Base-by-base conservation (phyloP, 2,329 filamentous ascomycete species). In the Trichoderma sp. region DNA sequence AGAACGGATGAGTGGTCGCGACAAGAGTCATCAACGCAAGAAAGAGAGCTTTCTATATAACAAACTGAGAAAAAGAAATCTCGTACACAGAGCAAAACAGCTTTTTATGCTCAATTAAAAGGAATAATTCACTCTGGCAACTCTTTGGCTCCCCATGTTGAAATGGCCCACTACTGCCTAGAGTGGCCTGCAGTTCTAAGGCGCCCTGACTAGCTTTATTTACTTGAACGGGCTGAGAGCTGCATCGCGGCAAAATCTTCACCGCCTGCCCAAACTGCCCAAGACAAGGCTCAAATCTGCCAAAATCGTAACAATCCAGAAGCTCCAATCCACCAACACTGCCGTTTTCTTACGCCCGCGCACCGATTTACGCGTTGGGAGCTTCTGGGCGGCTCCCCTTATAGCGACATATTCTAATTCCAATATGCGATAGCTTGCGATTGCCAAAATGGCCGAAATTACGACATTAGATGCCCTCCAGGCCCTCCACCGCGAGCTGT, bases 401-500 rank as follows among this genome's bases (percentile, higher is more conserved):
- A 71, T 73, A 59, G 72, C 73, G 68, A 63, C 70, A 27, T 71
- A 69, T 67, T 67, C 53, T 72, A 60, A 64, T 61, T 69, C 71
- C 78, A 81, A 74, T 74, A 85, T 85, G 84, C 82, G 78, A 85
- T 85, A 85, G 81, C 74, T 72, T 74, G 72, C 73, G 73, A 77
- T 72, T 71, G 77, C 75, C 80, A 83, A 76, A 73, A 95, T 96
- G 93, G 89, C 91, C 79, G 90, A 91, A 77, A 83, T 88, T 78
- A 89, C 89, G 78, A 88, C 87, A 77, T 86, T 96, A 77, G 90
- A 91, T 77, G 88, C 89, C 80, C 88, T 98, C 76, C 90, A 94
- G 83, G 90, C 89, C 79, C 89, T 99, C 75, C 92, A 97, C 80
- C 89, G 92, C 79, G 94, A 97, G 82, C 88, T 99, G 71, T 84